A percentile compares a stretch with the other conserved stretches of the same genome.
Evolutionary conservation across 257 asterid species (phyloP).

Genomic region (Plantago ovata): DNA sequence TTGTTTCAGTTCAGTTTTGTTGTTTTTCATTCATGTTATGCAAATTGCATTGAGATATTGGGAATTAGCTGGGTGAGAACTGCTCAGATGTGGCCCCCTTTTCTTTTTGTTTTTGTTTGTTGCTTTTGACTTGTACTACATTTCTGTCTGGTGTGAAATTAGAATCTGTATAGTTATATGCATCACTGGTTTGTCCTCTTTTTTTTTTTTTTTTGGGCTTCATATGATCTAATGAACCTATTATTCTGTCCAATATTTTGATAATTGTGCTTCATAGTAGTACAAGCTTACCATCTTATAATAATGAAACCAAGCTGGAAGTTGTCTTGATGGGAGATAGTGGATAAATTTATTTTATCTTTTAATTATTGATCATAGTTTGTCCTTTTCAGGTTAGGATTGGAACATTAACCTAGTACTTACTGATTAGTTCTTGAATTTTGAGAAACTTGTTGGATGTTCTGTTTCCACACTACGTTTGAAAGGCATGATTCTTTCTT

Average conservation of each 20-base stretch:
- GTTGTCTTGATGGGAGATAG: not conserved
- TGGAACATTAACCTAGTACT: slow-evolving; percentile 2
- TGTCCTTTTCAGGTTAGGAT: not conserved
- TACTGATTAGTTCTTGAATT: slow-evolving; percentile 16
- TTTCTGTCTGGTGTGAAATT: no score
- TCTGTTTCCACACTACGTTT: no score
- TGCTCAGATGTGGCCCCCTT: no score
- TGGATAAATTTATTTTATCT: not conserved
- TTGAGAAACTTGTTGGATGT: not conserved
- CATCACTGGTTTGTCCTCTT: not conserved
- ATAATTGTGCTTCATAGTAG: slow-evolving; percentile 6
- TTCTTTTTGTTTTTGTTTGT: no score
- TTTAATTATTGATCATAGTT: not conserved
- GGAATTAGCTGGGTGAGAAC: no score
- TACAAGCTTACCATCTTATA: slow-evolving; percentile 6
- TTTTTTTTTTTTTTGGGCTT: not conserved
- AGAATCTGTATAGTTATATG: no score
- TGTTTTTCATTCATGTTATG: not conserved
- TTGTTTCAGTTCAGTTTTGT: not conserved
- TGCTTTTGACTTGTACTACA: no score
- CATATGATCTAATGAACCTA: not conserved
- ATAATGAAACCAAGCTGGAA: not conserved
- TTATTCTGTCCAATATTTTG: not conserved
- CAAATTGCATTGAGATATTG: not conserved
- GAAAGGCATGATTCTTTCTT: no score